Evolutionary conservation across 495 filamentous ascomycete species (phyloP).

Genomic region (Lichenothelia convexa): DNA sequence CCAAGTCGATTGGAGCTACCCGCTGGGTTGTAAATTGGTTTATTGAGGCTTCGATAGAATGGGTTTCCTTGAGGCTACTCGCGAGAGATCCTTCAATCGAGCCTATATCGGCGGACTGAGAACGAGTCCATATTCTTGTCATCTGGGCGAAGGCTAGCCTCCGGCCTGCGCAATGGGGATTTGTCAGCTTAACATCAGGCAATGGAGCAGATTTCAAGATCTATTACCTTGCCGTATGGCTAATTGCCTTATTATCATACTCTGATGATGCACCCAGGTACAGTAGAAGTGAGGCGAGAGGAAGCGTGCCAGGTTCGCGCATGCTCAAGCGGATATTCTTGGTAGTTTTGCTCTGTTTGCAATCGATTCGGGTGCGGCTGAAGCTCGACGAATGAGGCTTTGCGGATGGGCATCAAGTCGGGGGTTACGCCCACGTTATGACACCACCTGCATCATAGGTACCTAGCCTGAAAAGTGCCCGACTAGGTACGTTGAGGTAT

Average conservation of each 20-base stretch:
- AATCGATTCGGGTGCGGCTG: too few relatives aligned
- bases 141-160: background rate
- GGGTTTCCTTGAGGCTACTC: conserved; percentile 1
- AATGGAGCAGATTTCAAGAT: background rate
- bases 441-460: too few relatives aligned
- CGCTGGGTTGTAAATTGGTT: background rate
- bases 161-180: conserved; percentile 1
- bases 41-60: background rate
- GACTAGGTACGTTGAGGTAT: too few relatives aligned
- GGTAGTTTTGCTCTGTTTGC: too few relatives aligned
- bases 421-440: too few relatives aligned
- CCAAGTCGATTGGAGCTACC: conserved; percentile 1
- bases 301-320: too few relatives aligned
- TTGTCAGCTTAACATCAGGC: background rate
- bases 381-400: too few relatives aligned
- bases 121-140: conserved; percentile 1
- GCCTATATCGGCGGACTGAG: background rate
- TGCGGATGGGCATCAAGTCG: too few relatives aligned
- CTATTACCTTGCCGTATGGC: conserved; percentile 2
- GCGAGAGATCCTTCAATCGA: conserved; percentile 1
- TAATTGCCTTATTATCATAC: conserved; percentile 4
- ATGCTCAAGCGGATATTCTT: too few relatives aligned
- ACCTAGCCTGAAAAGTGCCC: too few relatives aligned
- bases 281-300: too few relatives aligned
- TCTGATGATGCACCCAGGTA: background rate